Percentiles rank a stretch among this genome's conserved stretches.
Evolutionary conservation across 2,329 filamentous ascomycete genomes (phyloP).

Genomic region (Ascochyta clinopodiicola): DNA sequence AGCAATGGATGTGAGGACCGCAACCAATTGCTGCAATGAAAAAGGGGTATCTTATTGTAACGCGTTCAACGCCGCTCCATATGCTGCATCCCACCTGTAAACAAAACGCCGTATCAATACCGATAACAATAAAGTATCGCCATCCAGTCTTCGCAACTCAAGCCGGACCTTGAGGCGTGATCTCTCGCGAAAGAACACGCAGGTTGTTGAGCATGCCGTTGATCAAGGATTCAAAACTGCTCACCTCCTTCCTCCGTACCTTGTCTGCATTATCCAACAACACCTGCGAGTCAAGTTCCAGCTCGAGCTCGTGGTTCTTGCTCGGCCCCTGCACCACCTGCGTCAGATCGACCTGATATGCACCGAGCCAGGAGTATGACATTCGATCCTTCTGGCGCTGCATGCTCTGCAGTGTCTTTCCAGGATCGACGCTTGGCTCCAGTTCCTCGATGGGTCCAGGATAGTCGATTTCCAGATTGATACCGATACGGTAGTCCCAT

Average conservation of each 20-base stretch:
- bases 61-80: conserved; percentile 30
- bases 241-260: conserved; percentile 58
- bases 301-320: conserved; percentile 82
- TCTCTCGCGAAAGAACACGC: conserved; percentile 44
- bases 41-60: conserved; percentile 43
- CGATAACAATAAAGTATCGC: conserved; percentile 16
- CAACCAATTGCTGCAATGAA: conserved; percentile 9
- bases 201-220: conserved; percentile 76
- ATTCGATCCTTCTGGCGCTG: conserved; percentile 88
- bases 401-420: conserved; percentile 46
- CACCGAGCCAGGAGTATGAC: conserved; percentile 82
- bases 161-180: conserved; percentile 30
- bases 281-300: conserved; percentile 72
- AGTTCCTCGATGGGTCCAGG: conserved; percentile 66
- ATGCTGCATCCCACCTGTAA: conserved; percentile 18
- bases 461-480: conserved; percentile 93
- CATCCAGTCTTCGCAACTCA: neutral
- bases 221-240: conserved; percentile 66
- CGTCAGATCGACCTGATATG: conserved; percentile 89
- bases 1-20: conserved; percentile 1
- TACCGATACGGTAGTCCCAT: conserved; percentile 90
- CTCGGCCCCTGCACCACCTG: conserved; percentile 71
- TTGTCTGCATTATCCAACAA: conserved; percentile 70
- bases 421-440: conserved; percentile 51
- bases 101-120: conserved; percentile 15